phyloP scores from a whole-genome alignment of 805 yeast genomes.

The Wickerhamiella nectarea region DNA sequence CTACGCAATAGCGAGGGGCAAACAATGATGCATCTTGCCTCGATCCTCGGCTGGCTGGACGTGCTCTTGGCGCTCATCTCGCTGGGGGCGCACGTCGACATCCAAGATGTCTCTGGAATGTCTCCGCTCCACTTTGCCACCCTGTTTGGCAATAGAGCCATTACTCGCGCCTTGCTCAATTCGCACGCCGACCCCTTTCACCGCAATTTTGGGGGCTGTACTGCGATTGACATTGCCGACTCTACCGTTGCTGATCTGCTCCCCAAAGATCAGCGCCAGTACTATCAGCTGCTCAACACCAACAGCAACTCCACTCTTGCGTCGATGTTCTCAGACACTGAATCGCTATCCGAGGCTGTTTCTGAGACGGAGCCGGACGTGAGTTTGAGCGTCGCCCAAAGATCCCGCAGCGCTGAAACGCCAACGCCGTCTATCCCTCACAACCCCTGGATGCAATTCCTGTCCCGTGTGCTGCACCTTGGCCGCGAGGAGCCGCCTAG shows the following conservation, averaged over 20 bases:
- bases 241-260: slow-evolving; percentile 19
- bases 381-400: neutral
- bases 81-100: slow-evolving; percentile 44
- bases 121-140: slow-evolving; percentile 85
- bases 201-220: slow-evolving; percentile 22
- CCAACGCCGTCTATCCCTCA: neutral
- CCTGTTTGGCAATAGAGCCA: slow-evolving; percentile 52
- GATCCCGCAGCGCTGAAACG: neutral
- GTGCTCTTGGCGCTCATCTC: slow-evolving; percentile 51
- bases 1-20: slow-evolving; percentile 75
- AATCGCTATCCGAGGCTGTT: neutral
- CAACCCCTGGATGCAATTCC: slow-evolving; percentile 4
- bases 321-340: slow-evolving; percentile 8
- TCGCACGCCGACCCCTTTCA: slow-evolving; percentile 22
- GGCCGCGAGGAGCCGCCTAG: slow-evolving; percentile 11
- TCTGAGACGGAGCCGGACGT: neutral
- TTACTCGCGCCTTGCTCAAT: slow-evolving; percentile 18
- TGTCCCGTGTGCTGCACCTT: slow-evolving; percentile 2
- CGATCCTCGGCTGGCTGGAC: slow-evolving; percentile 54
- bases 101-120: slow-evolving; percentile 63
- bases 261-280: slow-evolving; percentile 20
- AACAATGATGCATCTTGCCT: slow-evolving; percentile 74
- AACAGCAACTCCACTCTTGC: slow-evolving; percentile 19
- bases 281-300: slow-evolving; percentile 18
- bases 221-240: slow-evolving; percentile 28